These are phyloP conservation scores for Aristolochia californica DNA, from an alignment of 164 flowering plant species.

Conservation along the genomic window DNA sequence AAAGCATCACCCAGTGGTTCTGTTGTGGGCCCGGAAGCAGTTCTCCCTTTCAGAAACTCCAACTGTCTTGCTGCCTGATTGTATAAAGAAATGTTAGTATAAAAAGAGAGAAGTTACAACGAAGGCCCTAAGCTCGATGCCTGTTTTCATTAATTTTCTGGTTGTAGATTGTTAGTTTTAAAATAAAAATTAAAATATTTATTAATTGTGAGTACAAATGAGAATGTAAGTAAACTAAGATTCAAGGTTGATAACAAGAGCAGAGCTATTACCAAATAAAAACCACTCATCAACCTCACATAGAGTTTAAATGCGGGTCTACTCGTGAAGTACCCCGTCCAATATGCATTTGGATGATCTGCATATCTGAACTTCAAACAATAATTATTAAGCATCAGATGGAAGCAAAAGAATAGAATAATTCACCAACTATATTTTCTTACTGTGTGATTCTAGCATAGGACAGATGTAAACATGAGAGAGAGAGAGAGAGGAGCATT, in stretches of 20 bases:
- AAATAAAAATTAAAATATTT: no score
- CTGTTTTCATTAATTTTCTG: no score
- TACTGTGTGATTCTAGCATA: no score
- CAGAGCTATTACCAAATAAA: slow-evolving; percentile 53
- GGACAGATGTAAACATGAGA: no score
- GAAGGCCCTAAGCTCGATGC: no score
- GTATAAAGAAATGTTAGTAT: slow-evolving; percentile 5
- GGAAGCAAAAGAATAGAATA: background rate
- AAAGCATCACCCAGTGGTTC: slow-evolving; percentile 79
- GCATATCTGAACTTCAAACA: slow-evolving; percentile 57
- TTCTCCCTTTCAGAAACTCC: slow-evolving; percentile 67
- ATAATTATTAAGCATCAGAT: background rate
- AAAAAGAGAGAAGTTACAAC: background rate
- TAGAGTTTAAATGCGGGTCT: slow-evolving; percentile 79
- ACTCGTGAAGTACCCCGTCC: slow-evolving; percentile 96
- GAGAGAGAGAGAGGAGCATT: no score
- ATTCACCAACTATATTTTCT: no score
- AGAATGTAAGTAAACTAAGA: background rate
- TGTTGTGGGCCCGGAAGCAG: slow-evolving; percentile 46
- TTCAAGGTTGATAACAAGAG: background rate
- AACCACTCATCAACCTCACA: slow-evolving; percentile 81
- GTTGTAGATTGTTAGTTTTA: no score
- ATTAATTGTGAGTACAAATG: background rate
- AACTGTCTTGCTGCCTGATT: slow-evolving; percentile 87
- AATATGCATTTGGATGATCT: slow-evolving; percentile 76